Percentiles rank a stretch among this genome's conserved stretches.
These are phyloP conservation scores for Schizochytrium sp. DNA, from an alignment of 108 stramenopile species.

Conservation along the genomic window DNA sequence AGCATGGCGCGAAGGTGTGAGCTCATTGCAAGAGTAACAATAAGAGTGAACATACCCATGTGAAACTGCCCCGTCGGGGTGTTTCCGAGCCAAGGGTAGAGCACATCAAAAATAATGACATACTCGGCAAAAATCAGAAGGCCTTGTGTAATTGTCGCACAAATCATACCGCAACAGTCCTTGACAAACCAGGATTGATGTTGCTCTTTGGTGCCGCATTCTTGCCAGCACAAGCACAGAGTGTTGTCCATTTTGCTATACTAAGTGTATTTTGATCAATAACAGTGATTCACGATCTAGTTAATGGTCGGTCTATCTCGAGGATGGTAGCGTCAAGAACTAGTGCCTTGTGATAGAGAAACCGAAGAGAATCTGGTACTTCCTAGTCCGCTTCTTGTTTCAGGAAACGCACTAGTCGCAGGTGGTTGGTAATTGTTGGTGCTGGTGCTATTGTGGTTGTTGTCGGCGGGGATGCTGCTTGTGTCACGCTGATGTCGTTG, in stretches of 20 bases:
- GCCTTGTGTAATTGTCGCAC: constrained; percentile 69
- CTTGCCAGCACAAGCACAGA: constrained; percentile 17
- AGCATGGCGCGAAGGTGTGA: constrained; percentile 73
- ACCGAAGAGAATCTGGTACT: too few species aligned
- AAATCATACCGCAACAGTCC: constrained; percentile 74
- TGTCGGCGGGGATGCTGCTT: too few species aligned
- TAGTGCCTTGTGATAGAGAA: too few species aligned
- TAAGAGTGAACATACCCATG: constrained; percentile 65
- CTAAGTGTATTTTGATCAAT: too few species aligned
- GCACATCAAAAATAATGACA: constrained; percentile 64
- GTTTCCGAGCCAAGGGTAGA: constrained; percentile 72
- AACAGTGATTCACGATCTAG: too few species aligned
- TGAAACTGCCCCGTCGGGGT: constrained; percentile 65
- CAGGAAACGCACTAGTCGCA: too few species aligned
- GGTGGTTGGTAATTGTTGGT: too few species aligned
- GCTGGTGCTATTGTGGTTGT: too few species aligned
- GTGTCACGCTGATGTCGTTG: too few species aligned
- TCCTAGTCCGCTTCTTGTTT: too few species aligned
- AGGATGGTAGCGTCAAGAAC: too few species aligned
- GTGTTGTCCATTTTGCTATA: constrained; percentile 4
- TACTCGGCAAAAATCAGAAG: constrained; percentile 72
- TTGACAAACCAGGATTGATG: constrained; percentile 68
- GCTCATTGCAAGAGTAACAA: constrained; percentile 63
- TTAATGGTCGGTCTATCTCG: too few species aligned
- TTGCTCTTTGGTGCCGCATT: constrained; percentile 51